phyloP scores from a whole-genome alignment of 176 grass and related monocot genomes.

The Tuctoria greenei region DNA sequence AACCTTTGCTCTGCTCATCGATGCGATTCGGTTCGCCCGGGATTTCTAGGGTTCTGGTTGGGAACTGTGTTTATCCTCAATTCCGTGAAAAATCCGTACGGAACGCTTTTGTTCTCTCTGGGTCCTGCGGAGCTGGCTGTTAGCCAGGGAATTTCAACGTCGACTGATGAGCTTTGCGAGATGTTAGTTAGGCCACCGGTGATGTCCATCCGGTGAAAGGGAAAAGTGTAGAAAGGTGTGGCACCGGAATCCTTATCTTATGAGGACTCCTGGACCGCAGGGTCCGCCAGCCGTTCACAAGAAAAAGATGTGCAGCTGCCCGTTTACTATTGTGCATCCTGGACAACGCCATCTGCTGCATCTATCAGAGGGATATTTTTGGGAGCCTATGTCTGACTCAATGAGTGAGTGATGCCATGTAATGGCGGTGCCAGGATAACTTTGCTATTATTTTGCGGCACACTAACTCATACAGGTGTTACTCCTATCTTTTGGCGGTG shows the following conservation, averaged over 20 bases:
- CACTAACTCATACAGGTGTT: neutral
- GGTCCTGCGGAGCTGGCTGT: too few species aligned
- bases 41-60: slow-evolving; percentile 1
- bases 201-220: neutral
- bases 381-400: neutral
- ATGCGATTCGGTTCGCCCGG: neutral
- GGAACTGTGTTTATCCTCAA: neutral
- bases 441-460: neutral
- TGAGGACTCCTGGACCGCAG: neutral
- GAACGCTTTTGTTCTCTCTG: neutral
- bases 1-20: neutral
- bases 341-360: neutral
- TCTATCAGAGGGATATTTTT: slow-evolving; percentile 15
- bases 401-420: neutral
- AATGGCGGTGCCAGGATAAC: slow-evolving; percentile 13
- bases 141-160: neutral
- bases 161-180: neutral
- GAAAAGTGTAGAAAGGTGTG: neutral
- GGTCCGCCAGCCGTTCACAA: slow-evolving; percentile 10
- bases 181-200: neutral
- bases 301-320: slow-evolving; percentile 3
- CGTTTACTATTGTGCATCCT: slow-evolving; percentile 23
- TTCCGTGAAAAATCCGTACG: neutral
- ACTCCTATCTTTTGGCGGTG: neutral
- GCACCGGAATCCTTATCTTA: slow-evolving; percentile 33